phyloP scores from a whole-genome alignment of 202 grass and related monocot species.

The Digitaria exilis region DNA sequence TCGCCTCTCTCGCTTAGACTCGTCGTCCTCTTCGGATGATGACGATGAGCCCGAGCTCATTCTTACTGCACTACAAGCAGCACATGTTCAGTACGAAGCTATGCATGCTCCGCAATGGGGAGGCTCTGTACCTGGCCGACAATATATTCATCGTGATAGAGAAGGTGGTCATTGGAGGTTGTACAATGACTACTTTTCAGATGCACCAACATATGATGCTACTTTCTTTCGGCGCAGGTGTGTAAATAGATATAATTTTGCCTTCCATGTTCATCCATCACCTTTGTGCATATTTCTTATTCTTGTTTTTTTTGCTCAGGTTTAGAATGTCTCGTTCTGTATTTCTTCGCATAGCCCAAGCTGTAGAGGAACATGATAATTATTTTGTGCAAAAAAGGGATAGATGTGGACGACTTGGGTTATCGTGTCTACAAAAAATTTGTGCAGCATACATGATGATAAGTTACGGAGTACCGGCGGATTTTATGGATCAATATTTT shows the following conservation, averaged over 20 bases:
- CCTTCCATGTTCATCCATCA: no score
- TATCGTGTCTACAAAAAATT: not conserved
- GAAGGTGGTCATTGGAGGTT: not conserved
- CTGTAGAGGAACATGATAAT: no score
- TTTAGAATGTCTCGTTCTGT: not conserved
- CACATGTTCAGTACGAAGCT: not conserved
- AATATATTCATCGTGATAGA: not conserved
- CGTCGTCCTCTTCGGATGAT: not conserved
- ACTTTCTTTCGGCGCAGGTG: not conserved
- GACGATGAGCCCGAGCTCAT: not conserved
- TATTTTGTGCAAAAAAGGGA: not conserved
- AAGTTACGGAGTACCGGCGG: not conserved
- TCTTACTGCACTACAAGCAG: not conserved
- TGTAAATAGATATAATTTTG: no score
- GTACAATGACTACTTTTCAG: not conserved
- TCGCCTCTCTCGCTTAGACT: not conserved
- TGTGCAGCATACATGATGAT: not conserved
- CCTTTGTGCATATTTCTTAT: no score
- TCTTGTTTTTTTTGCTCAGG: not conserved
- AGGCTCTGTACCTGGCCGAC: not conserved
- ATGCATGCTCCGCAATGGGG: not conserved
- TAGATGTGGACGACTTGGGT: not conserved
- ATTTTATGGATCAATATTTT: no score
- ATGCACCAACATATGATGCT: not conserved
- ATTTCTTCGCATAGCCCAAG: not conserved